These are phyloP conservation scores for Schizonepeta tenuifolia DNA, from an alignment of 257 asterid genomes.

Conservation along the genomic window DNA sequence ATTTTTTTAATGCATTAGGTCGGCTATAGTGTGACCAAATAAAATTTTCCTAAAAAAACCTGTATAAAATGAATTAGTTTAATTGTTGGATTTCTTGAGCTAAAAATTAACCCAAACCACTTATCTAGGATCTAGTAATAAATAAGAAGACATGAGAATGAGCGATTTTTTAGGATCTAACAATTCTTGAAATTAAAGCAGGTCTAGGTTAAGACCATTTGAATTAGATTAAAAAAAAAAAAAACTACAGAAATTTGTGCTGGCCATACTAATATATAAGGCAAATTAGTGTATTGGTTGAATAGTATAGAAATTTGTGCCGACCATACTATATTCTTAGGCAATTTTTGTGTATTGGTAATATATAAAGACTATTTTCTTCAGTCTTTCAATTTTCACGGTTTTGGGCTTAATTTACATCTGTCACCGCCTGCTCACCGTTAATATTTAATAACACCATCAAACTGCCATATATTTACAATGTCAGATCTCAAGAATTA, in stretches of 20 bases:
- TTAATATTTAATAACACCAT: conserved; percentile 16
- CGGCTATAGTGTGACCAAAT: no score
- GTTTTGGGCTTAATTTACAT: not conserved
- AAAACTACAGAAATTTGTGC: not conserved
- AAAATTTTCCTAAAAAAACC: no score
- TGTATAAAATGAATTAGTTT: no score
- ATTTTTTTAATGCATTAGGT: no score
- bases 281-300: not conserved
- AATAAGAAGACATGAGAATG: not conserved
- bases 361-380: not conserved
- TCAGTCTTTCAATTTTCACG: not conserved
- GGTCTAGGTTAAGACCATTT: conserved; percentile 11
- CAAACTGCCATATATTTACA: conserved; percentile 1
- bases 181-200: conserved; percentile 9
- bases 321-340: not conserved
- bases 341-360: not conserved
- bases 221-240: not conserved
- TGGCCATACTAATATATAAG: not conserved
- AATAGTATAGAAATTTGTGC: not conserved
- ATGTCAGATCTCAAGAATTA: conserved; percentile 35
- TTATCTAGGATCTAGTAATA: conserved; percentile 17
- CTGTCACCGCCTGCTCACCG: not conserved
- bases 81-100: not conserved
- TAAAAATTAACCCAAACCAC: not conserved
- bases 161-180: conserved; percentile 28